Evolutionary conservation across 345 rosid genomes (phyloP), one percentile per base, ranked within the genome.

Genomic region (Salix suchowensis): DNA sequence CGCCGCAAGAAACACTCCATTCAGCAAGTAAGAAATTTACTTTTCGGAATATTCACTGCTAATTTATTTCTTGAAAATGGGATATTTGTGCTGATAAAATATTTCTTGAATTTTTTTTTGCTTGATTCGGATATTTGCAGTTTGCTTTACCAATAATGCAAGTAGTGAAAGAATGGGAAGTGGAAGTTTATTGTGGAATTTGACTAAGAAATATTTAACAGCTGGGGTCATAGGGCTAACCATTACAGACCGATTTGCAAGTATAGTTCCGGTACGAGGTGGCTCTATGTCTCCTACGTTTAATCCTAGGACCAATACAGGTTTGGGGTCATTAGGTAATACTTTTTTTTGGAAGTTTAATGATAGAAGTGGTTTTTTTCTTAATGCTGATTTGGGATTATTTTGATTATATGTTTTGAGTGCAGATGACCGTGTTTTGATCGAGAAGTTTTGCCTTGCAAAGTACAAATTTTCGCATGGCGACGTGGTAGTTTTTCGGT

Each of bases 401-500:
- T 68, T 44, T 74, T 84, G 37, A 78, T 79, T 18, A 7, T 32
- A 28, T 73, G 60, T 71, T 65, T 81, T 84, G 75, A 39, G 37
- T 85, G 88, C 89, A 93, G 99, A 92, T 85, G 99, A 96, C 78
- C 82, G 75, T 80, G 94, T 96, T 71, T 82, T 93, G 19, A 84
- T 93, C 46, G 97, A 93, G 78, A 96, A 93, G 80, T 80, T 88
- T 68, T 92, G 96, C 87, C 92, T 91, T 62, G 73, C 36, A n/a
- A 82, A 87, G 60, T 96, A 91, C 87, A 89, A 87, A 78, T 96
- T 96, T 76, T 88, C 93, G 2, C 89, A 76, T 52, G 98, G 97
- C 2, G 97, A 95, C 74, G 93, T 93, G 55, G 80, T 93, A 36
- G 89, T 93, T 78, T 91, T 91, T 79, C n/a, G 94, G 97, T 93